Base-by-base conservation (phyloP, 2,329 filamentous ascomycete species). In the Pseudogymnoascus sp. region DNA sequence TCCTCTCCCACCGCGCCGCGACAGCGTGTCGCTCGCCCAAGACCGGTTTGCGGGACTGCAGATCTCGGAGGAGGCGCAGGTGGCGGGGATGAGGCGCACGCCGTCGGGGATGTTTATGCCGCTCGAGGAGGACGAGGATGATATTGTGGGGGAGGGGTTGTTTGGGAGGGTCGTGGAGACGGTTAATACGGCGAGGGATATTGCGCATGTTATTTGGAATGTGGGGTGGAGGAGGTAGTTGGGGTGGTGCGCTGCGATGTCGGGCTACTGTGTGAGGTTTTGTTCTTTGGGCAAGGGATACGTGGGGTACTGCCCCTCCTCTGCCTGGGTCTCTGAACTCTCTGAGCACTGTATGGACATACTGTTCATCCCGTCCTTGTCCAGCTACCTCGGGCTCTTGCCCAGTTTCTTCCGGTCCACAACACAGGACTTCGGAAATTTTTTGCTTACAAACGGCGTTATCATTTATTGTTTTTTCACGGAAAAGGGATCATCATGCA, bases 91-190 rank as follows among this genome's bases (percentile, higher is more conserved):
- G 80, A 86, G 88, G 66, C 83, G 92, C 68, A 96, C 91, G 18
- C 81, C 86, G 61, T 95, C 91, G 40, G 92, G 91, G 69, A 96
- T 96, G 90, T 89, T 96, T 70, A 93, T 96, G 89, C 90, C 91
- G 6, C 89, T 87, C 69, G 89, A 92, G 69, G 88, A 92, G 69
- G 86, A 86, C 65, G 89, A 91, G 67, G 79, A 82, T 62, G 81
- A 84, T 75, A 73, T 81, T 45, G 75, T 78, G 81, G 66, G 84
- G 78, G 71, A 93, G 90, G 70, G 84, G 10, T 68, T 73, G 4
- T 74, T 74, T 64, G 72, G 72, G 10, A 73, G 71, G 61, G 72
- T 74, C 29, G 70, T 74, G 36, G 72, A 74, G 37, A 75, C 75
- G 63, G 75, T 88, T 75, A 88, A 88, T 76, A 88, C 86, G 61